Conservation (phyloP, 1,284 basidiomycete genomes). For the Tranzscheliella williamsii region DNA sequence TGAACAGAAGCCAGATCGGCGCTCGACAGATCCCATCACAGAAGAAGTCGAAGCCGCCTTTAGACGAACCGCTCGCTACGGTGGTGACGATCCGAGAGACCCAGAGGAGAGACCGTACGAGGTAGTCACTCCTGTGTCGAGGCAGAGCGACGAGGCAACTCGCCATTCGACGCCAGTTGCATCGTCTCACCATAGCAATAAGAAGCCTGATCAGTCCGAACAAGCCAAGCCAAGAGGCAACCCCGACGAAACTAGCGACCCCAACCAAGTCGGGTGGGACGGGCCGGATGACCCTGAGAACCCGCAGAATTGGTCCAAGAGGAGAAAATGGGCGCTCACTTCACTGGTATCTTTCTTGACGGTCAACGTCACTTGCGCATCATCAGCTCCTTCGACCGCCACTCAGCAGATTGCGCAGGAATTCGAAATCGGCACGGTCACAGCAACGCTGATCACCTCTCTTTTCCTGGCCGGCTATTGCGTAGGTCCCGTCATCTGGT, state of each 20-base stretch:
- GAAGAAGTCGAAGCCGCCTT: conserved; percentile 15
- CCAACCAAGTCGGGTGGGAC: conserved; percentile 30
- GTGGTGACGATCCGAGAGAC: conserved; percentile 21
- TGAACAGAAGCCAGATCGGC: background rate
- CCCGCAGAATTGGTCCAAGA: conserved; percentile 43
- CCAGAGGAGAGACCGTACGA: conserved; percentile 17
- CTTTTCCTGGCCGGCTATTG: conserved; percentile 57
- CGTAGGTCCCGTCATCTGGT: conserved; percentile 31
- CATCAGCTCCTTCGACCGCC: conserved; percentile 52
- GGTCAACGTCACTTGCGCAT: conserved; percentile 53
- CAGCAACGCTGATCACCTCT: conserved; percentile 49
- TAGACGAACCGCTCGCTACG: conserved; percentile 20
- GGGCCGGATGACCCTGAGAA: conserved; percentile 41
- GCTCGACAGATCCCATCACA: conserved; percentile 4
- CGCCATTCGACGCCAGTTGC: too few species aligned
- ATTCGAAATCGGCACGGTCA: conserved; percentile 40
- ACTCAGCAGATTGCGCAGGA: conserved; percentile 9
- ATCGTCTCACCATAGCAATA: conserved; percentile 6
- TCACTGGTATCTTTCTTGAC: conserved; percentile 47
- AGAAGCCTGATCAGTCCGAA: conserved; percentile 7
- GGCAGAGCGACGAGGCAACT: conserved; percentile 7
- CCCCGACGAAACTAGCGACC: conserved; percentile 18
- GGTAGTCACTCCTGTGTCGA: background rate
- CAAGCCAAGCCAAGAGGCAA: conserved; percentile 19
- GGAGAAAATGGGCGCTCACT: conserved; percentile 34